Evolutionary conservation across 352 stramenopile species (phyloP), one percentile per base, ranked within the genome.

Genomic region (Pythium graminicola): DNA sequence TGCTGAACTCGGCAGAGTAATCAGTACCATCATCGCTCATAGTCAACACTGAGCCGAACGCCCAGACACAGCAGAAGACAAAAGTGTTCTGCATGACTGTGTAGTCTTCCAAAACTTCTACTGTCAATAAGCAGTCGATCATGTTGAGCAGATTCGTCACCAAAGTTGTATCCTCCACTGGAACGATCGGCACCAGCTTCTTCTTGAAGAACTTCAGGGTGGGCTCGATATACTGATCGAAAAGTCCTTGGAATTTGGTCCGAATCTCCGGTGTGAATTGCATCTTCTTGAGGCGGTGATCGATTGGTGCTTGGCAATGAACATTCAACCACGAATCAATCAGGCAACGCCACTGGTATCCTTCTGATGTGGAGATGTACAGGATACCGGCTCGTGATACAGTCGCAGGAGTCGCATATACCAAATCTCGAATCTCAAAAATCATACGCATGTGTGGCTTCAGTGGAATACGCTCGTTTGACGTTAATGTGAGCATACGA

Each of bases 241-340:
- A 98, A 17, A 95, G 82, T 1, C 57, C 69, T 38, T 93, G 72
- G 39, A 96, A 89, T 29, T 89, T 92, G 6, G 69, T 64, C 11
- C 80, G 76, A 13, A 73, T 80, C 7, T 96, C 88, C 0, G 75
- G 56, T 1, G 81, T 79, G 44, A 92, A 94, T 54, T 88, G 67
- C 72, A 91, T 85, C 32, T 81, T 84, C 36, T 68, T 75, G 10
- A 85, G 59, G 6, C 79, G 75, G 57, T 88, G 73, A 36, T 93
- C 75, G 6, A 76, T 47, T 95, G 81, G 8, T 92, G 80, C 17
- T 87, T 82, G 1, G 90, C 85, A 14, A 98, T 81, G 39, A 7
- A 95, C 93, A 59, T 98, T 98, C 0, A 95, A 94, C 95, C 95
- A 98, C 6, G 87, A 98, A 58, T 98, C 94, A 57, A 98, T 95